Percentiles rank a stretch among this genome's conserved stretches.
Evolutionary conservation across 1,139 yeast species (phyloP).

Genomic region (Pichia norvegensis): DNA sequence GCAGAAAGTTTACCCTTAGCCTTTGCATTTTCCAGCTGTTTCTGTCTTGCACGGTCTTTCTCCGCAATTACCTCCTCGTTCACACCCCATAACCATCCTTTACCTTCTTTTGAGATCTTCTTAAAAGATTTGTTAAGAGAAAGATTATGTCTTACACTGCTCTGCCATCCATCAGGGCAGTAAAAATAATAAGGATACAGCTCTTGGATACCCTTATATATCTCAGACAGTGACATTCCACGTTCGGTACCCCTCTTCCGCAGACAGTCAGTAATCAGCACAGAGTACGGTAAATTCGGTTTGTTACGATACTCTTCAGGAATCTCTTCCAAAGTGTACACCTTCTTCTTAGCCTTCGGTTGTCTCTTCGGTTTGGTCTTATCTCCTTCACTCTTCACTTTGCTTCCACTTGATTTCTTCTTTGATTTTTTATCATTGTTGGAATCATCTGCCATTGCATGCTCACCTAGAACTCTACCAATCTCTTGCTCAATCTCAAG

Average conservation of each 20-base stretch:
- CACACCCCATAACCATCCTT: slow-evolving; percentile 89
- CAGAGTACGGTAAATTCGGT: slow-evolving; percentile 74
- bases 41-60: slow-evolving; percentile 65
- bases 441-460: slow-evolving; percentile 1
- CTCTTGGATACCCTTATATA: slow-evolving; percentile 79
- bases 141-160: slow-evolving; percentile 81
- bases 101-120: slow-evolving; percentile 68
- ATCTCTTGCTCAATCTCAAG: slow-evolving; percentile 17
- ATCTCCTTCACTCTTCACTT: slow-evolving; percentile 1
- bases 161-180: slow-evolving; percentile 98
- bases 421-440: background rate
- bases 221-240: slow-evolving; percentile 80
- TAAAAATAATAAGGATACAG: slow-evolving; percentile 85
- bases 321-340: slow-evolving; percentile 65
- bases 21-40: slow-evolving; percentile 45
- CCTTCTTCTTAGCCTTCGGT: slow-evolving; percentile 50
- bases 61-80: slow-evolving; percentile 80
- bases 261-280: slow-evolving; percentile 71
- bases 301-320: slow-evolving; percentile 80
- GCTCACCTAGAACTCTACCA: slow-evolving; percentile 13
- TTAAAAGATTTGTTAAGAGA: slow-evolving; percentile 79
- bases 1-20: slow-evolving; percentile 18
- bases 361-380: slow-evolving; percentile 37
- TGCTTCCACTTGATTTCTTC: background rate
- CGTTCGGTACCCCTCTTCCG: slow-evolving; percentile 52